Evolutionary conservation across 805 yeast species (phyloP).

Genomic region (Metschnikowia similis): DNA sequence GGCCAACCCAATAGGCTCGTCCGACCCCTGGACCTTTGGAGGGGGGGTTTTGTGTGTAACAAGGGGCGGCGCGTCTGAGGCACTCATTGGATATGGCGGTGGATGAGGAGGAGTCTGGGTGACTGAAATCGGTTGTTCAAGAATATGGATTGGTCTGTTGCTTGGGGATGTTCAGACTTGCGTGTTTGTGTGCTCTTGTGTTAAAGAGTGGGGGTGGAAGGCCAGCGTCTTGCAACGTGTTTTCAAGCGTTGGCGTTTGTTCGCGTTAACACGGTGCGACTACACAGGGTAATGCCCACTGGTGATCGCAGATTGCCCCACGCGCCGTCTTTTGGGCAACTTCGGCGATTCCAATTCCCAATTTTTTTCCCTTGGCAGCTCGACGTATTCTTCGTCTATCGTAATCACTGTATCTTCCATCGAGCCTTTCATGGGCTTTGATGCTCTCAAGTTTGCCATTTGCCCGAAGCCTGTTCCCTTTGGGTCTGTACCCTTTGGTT

Average conservation of each 20-base stretch:
- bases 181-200: background rate
- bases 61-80: background rate
- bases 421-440: too few relatives aligned
- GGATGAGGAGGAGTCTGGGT: background rate
- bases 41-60: background rate
- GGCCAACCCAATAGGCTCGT: background rate
- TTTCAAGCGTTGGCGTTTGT: background rate
- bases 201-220: background rate
- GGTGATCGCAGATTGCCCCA: background rate
- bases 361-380: background rate
- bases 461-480: too few relatives aligned
- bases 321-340: slow-evolving; percentile 1
- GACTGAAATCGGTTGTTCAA: background rate
- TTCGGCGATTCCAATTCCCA: background rate
- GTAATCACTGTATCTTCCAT: background rate
- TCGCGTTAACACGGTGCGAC: slow-evolving; percentile 3
- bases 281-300: background rate
- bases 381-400: background rate
- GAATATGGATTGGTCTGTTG: background rate
- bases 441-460: too few relatives aligned
- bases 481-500: background rate
- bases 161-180: background rate
- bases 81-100: background rate
- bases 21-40: background rate
- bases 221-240: background rate